Evolutionary conservation across 768 basidiomycete species (phyloP), one percentile per base, ranked within the genome.

Genomic region (Phanerochaete sordida): DNA sequence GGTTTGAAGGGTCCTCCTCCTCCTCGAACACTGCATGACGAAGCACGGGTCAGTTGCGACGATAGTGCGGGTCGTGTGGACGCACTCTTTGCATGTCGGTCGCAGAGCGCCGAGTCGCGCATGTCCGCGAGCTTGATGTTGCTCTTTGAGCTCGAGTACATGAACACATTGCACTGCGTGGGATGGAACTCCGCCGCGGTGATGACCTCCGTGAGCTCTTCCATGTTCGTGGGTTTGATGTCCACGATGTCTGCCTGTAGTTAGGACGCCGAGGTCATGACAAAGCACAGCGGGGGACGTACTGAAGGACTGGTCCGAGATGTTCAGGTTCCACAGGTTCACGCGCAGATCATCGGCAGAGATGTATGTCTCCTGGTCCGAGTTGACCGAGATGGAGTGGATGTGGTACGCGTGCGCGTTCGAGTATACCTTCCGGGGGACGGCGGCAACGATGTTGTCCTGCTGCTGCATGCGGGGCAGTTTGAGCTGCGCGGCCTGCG

Each of bases 101-200:
- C 97, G 75, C 97, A 99, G 58, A 99, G 77, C 2, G 97, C 97
- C 24, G 95, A 93, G 64, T 98, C 95, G 51, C 97, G 87, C 97
- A 99, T 99, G 77, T 99, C 97, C 23, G 95, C 96, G 60, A 99
- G 86, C 78, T 98, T 98, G 82, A 99, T 98, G 73, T 97, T 98
- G 68, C 95, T 96, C 77, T 98, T 98, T 60, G 97, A 98, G 76
- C 93, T 95, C 63, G 96, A 98, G 74, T 98, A 99, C 95, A 98
- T 97, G 80, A 99, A 98, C 53, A 93, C 79, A 74, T 98, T 98
- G 86, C 97, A 98, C 64, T 96, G 92, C 56, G 86, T 83, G 31
- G 97, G 97, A 72, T 98, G 97, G 76, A 99, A 98, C 76, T 99
- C 97, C 50, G 97, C 94, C 12, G 96, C 93, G n/a, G 97, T 99